A percentile compares a stretch with the other conserved stretches of the same genome.
Conservation (phyloP, 805 yeast genomes). For the Hanseniaspora jakobsenii region DNA sequence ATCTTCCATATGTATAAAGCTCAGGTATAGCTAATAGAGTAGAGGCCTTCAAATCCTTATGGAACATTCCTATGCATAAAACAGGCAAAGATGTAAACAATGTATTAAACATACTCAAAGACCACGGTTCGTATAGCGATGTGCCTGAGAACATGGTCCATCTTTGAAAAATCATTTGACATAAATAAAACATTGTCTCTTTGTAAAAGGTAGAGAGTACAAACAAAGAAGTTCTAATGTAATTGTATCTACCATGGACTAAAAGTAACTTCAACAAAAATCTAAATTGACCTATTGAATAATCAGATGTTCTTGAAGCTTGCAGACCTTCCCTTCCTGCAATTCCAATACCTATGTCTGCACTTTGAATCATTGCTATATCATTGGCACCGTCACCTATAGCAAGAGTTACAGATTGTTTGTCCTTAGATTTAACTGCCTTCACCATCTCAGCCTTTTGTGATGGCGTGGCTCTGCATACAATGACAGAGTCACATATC, state of each 20-base stretch:
- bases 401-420: slow-evolving; percentile 71
- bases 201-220: slow-evolving; percentile 90
- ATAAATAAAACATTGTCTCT: slow-evolving; percentile 75
- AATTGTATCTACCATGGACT: slow-evolving; percentile 94
- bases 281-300: slow-evolving; percentile 88
- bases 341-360: slow-evolving; percentile 94
- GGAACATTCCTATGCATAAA: slow-evolving; percentile 87
- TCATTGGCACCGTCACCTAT: slow-evolving; percentile 99
- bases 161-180: slow-evolving; percentile 80
- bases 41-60: slow-evolving; percentile 76
- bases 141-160: slow-evolving; percentile 84
- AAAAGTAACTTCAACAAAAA: slow-evolving; percentile 67
- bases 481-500: slow-evolving; percentile 77
- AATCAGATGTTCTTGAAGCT: slow-evolving; percentile 91
- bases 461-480: slow-evolving; percentile 94
- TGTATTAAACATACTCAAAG: slow-evolving; percentile 93
- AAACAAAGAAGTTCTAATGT: slow-evolving; percentile 81
- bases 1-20: slow-evolving; percentile 64
- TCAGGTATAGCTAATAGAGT: slow-evolving; percentile 88
- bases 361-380: slow-evolving; percentile 97
- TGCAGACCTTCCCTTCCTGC: slow-evolving; percentile 96
- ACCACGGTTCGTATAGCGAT: slow-evolving; percentile 89
- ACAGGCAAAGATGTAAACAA: slow-evolving; percentile 89
- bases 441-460: slow-evolving; percentile 88
- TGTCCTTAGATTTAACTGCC: slow-evolving; percentile 60